These are phyloP conservation scores for Acanthamoeba culbertsoni DNA, from an alignment of 208 protist species.

Conservation along the genomic window DNA sequence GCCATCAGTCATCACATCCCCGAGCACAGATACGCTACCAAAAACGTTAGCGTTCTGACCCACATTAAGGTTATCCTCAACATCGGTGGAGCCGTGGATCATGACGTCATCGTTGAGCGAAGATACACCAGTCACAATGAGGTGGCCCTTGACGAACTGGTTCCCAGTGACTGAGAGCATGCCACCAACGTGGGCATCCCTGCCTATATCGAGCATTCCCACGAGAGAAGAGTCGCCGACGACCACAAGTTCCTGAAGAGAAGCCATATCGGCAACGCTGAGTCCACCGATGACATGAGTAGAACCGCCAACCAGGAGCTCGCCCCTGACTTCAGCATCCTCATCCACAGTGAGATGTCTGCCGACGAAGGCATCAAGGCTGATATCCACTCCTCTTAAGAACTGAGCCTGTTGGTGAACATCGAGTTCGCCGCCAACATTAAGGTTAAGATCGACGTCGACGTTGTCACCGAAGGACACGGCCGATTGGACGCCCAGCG, in stretches of 20 bases:
- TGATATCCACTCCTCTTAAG: not conserved
- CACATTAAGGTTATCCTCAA: not conserved
- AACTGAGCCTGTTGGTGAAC: constrained; percentile 3
- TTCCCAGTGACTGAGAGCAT: not conserved
- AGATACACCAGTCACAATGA: not conserved
- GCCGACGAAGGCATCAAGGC: not conserved
- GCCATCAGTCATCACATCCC: not conserved
- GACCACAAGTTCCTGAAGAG: not conserved
- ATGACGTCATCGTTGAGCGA: not conserved
- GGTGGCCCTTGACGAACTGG: not conserved
- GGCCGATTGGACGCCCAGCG: not conserved
- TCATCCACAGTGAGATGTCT: constrained; percentile 21
- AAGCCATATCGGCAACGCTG: not conserved
- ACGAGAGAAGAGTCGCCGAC: not conserved
- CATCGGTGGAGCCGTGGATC: not conserved
- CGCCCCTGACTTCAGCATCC: not conserved
- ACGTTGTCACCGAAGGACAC: not conserved
- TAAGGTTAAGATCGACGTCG: constrained; percentile 5
- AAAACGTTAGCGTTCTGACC: not conserved
- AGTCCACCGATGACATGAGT: not conserved
- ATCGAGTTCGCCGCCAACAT: constrained; percentile 13
- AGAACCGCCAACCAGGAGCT: not conserved
- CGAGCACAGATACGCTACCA: not conserved
- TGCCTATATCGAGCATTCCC: not conserved
- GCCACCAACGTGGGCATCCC: not conserved